Percentiles rank a stretch among this genome's conserved stretches.
phyloP scores from a whole-genome alignment of 257 asterid species.

The Echium plantagineum region DNA sequence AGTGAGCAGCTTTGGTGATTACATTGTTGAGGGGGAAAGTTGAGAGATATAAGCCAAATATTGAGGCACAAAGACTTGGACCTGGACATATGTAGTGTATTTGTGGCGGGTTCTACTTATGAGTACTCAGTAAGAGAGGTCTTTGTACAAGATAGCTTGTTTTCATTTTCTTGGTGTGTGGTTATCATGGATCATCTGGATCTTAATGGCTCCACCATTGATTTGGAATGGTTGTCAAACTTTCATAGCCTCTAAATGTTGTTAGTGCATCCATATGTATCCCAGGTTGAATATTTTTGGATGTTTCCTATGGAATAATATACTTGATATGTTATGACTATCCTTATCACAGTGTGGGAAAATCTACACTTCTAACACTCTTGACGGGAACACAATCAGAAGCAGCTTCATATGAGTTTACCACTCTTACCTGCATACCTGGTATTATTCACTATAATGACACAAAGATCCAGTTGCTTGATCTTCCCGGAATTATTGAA shows the following conservation, averaged over 20 bases:
- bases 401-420: slow-evolving; percentile 96
- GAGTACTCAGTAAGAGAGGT: too few species aligned
- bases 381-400: slow-evolving; percentile 98
- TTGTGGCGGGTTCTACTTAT: too few species aligned
- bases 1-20: too few species aligned
- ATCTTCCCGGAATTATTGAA: slow-evolving; percentile 99
- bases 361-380: slow-evolving; percentile 89
- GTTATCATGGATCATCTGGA: too few species aligned
- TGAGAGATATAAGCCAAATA: too few species aligned
- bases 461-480: slow-evolving; percentile 94
- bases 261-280: neutral
- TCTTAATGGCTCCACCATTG: too few species aligned
- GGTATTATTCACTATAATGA: slow-evolving; percentile 94
- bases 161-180: too few species aligned
- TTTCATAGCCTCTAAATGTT: neutral
- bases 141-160: too few species aligned
- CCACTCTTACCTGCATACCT: slow-evolving; percentile 97
- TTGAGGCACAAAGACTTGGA: too few species aligned
- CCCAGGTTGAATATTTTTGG: neutral
- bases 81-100: too few species aligned
- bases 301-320: neutral
- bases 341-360: slow-evolving; percentile 63
- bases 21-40: too few species aligned
- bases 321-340: slow-evolving; percentile 2
- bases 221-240: neutral